Base-by-base conservation (phyloP, 352 stramenopile species). In the Phytophthora cactorum region DNA sequence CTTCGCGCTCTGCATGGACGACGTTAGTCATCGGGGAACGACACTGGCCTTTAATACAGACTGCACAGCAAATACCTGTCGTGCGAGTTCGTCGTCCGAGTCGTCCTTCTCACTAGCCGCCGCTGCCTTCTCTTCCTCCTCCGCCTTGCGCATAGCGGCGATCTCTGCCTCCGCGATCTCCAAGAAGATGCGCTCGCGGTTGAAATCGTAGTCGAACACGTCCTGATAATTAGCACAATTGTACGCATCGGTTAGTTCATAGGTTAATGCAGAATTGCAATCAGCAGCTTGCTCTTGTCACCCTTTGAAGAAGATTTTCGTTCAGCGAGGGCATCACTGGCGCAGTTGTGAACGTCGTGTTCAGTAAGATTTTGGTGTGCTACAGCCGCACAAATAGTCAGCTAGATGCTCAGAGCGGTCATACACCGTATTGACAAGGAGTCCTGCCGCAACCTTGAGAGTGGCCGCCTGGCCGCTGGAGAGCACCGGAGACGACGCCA, bases 161-260 rank as follows among this genome's bases (percentile, higher is more conserved):
- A 91, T 81, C 58, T 91, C 76, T 0, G 79, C 76, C n/a, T 82
- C 70, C 1, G 79, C 78, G 49, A 91, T 91, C 70, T 89, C 81
- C 17, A 92, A 53, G 59, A 90, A 89, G 50, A 86, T 79, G 44
- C 79, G 81, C 53, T 92, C 83, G 15, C 78, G 77, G 38, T 72
- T 88, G 47, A 92, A 92, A 63, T 90, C 81, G 66, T 92, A 92
- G 69, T 89, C 77, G 58, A 89, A 92, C 36, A 92, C 75, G 44
- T 86, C 77, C 83, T 91, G 54, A 43, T 17, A 29, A 44, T 34
- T 9, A 43, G 10, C 14, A 53, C 25, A 27, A 47, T 46, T 14
- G 39, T 27, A 39, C 0, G 41, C n/a, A 39, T 27, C 25, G 28
- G n/a, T 52, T 12, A 50, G 6, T 51, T 7, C 0, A 27, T 9